Base-by-base conservation (phyloP, 352 stramenopile species). In the Phytophthora kernoviae region DNA sequence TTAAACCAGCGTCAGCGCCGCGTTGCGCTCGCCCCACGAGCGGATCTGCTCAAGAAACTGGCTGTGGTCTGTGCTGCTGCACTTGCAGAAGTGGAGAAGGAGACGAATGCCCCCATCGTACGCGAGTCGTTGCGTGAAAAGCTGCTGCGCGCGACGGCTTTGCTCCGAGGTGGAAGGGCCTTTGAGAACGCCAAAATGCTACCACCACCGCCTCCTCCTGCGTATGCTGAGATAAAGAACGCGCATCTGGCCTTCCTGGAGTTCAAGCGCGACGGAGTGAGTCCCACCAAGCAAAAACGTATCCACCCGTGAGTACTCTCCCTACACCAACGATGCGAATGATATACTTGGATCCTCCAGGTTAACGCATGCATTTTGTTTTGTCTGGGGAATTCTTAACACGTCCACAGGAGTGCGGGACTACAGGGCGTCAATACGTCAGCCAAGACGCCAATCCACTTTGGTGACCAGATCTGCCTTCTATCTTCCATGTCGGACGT, bases 401-500 rank as follows among this genome's bases (percentile, higher is more conserved):
- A n/a, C n/a, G 24, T 30, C 24, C 26, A 44, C 42, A 81, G 65
- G 54, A 69, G 50, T 50, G 50, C 64, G 14, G 65, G 69, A 1
- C 45, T 77, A 0, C 56, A 81, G 11, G 63, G 75, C 15, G 65
- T 78, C 20, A 90, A 91, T 58, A 73, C 75, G n/a, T 54, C 63
- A 7, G 73, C 54, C 20, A 77, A 73, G 42, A 73, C 62, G 24
- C 79, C 81, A 0, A 68, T 89, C 15, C 75, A 74, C 58, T 91
- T 79, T 48, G 81, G 81, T 11, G 81, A 91, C 45, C 60, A 75
- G 33, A 73, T 91, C 44, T 88, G 79, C 43, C 56, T 91, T 20
- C 58, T 91, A 20, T 89, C 79, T 12, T 48, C 64, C 8, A 49
- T 51, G 14, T 75, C 68, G 12, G 44, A 87, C 20, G 49, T 88